Conservation (phyloP, 768 basidiomycete genomes). For the Lactifluus echinatus region DNA sequence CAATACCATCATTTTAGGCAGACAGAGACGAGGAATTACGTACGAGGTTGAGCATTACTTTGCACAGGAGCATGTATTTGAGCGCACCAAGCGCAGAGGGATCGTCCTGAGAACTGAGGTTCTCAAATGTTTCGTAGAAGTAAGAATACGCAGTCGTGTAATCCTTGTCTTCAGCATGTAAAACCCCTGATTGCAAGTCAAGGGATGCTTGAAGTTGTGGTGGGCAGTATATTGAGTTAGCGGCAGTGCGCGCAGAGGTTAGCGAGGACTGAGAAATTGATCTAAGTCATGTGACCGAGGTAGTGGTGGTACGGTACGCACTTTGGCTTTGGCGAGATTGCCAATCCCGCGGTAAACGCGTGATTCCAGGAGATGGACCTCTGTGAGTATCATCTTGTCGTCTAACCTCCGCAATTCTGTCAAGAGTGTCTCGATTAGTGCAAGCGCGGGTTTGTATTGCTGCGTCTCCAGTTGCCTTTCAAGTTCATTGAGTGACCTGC, state of each 20-base stretch:
- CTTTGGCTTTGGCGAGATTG: constrained; percentile 88
- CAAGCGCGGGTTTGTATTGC: constrained; percentile 70
- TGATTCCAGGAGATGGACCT: constrained; percentile 91
- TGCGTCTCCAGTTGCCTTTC: constrained; percentile 62
- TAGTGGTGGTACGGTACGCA: constrained; percentile 24
- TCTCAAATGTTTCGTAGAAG: constrained; percentile 96
- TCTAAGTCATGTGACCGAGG: not conserved
- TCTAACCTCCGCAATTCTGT: constrained; percentile 89
- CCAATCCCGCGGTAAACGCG: constrained; percentile 83
- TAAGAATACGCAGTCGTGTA: constrained; percentile 96
- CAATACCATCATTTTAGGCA: not conserved
- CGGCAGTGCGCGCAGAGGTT: constrained; percentile 86
- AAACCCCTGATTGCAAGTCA: constrained; percentile 66
- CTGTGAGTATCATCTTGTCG: constrained; percentile 96
- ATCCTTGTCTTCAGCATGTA: constrained; percentile 96
- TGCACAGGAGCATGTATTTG: constrained; percentile 98
- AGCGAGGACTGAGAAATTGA: constrained; percentile 56
- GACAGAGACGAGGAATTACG: constrained; percentile 24
- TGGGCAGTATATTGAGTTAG: constrained; percentile 91
- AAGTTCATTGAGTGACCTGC: not conserved
- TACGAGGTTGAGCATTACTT: constrained; percentile 95
- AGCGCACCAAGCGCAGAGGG: constrained; percentile 66
- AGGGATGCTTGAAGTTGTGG: constrained; percentile 53
- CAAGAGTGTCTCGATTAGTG: constrained; percentile 78
- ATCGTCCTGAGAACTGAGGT: constrained; percentile 63